phyloP scores from a whole-genome alignment of 768 basidiomycete species.

The Kondoa subrosea region DNA sequence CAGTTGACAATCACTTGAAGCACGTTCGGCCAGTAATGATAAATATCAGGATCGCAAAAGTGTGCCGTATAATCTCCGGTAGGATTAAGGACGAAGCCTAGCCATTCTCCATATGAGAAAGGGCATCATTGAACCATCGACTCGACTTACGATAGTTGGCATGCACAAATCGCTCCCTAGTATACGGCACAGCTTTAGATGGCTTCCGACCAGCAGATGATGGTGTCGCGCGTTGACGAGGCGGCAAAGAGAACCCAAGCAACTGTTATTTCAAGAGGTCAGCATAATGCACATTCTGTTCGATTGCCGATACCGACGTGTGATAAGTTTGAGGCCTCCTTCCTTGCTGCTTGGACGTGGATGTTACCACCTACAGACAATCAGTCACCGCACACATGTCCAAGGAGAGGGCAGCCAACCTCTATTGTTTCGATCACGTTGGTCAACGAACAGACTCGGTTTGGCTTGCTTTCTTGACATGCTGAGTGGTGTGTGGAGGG shows the following conservation, averaged over 20 bases:
- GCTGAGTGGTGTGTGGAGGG: no score
- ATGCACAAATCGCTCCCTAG: conserved; percentile 93
- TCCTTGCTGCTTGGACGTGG: not conserved
- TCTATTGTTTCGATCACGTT: no score
- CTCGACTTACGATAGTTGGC: conserved; percentile 59
- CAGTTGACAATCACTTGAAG: conserved; percentile 63
- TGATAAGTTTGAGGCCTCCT: not conserved
- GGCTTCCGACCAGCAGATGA: conserved; percentile 47
- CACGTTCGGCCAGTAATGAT: conserved; percentile 47
- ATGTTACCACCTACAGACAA: not conserved
- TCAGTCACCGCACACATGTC: no score
- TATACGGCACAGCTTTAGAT: conserved; percentile 53
- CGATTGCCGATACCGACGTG: not conserved
- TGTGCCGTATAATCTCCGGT: conserved; percentile 67
- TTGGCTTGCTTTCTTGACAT: no score
- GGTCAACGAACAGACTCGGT: no score
- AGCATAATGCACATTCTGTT: not conserved
- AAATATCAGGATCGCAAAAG: conserved; percentile 55
- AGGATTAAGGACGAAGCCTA: conserved; percentile 71
- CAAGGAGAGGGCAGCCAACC: no score
- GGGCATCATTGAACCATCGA: not conserved
- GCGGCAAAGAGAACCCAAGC: conserved; percentile 84
- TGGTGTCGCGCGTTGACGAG: conserved; percentile 48
- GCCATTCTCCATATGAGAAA: not conserved
- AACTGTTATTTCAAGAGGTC: conserved; percentile 39